Base-by-base conservation (phyloP, 1,139 yeast genomes). In the Saccharomyces hybrid region DNA sequence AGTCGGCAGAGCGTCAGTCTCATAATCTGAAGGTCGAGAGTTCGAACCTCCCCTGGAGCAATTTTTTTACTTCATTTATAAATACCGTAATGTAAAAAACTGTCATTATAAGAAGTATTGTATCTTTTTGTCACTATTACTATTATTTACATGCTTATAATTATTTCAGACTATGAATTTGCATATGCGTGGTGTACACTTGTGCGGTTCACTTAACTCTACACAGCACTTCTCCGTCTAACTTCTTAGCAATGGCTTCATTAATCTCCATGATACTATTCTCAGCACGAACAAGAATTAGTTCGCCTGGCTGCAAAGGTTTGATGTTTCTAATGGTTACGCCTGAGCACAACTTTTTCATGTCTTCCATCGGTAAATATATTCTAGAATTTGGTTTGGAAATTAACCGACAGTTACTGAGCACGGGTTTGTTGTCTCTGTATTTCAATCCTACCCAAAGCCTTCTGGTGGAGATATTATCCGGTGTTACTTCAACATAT, bases 401-500 rank as follows among this genome's bases (percentile, higher is more conserved):
- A 49, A 95, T 82, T 64, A 93, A 76, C 44, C 81, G 78, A 66
- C 91, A 81, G 56, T 82, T 79, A 59, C 84, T 78, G 60, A 93
- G 77, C 13, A 93, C 96, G 0, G 97, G 85, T 59, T 77, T 76
- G 66, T 86, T 83, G 62, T 88, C 83, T 67, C 95, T 82, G 71
- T 95, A 93, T 69, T 93, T 93, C 67, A 93, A 76, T 1, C 91
- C 95, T 23, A 93, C 72, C 99, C 99, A 93, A 57, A 93, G 78
- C 63, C 96, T 80, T 66, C 99, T 82, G 0, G 95, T 81, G 14
- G 96, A 74, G 48, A 93, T 82, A 67, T 93, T 91, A 68, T 88
- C 96, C 47, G 86, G 90, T 0, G 98, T 90, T 30, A 88, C 89
- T 42, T 90, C 96, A 0, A 82, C 83, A 16, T 88, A 86, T 34